Conservation (phyloP, 345 rosid genomes). For the Sonneratia caseolaris region DNA sequence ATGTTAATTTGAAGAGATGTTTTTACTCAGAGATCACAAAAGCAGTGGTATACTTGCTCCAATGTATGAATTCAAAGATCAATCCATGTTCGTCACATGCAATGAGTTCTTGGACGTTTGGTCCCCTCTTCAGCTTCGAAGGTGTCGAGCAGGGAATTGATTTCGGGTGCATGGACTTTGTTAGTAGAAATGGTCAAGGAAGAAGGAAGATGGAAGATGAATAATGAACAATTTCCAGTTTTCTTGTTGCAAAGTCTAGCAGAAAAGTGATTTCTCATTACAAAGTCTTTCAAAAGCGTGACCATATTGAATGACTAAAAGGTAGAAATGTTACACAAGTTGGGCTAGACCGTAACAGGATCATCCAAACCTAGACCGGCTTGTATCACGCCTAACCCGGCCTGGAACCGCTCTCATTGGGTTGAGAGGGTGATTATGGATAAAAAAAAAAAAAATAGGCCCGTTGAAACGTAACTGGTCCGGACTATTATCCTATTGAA, state of each 20-base stretch:
- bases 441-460: no score
- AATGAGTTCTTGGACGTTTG: slow-evolving; percentile 20
- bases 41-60: neutral
- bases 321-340: no score
- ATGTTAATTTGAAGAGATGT: neutral
- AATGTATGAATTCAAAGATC: neutral
- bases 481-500: no score
- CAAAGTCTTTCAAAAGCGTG: slow-evolving; percentile 52
- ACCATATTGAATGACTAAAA: slow-evolving; percentile 60
- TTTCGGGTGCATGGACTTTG: slow-evolving; percentile 29
- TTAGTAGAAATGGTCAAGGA: slow-evolving; percentile 34
- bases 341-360: no score
- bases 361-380: no score
- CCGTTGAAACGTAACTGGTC: no score
- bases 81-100: slow-evolving; percentile 15
- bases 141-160: slow-evolving; percentile 14
- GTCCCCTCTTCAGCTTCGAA: slow-evolving; percentile 21
- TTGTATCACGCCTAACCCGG: no score
- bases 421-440: no score
- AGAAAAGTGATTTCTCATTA: slow-evolving; percentile 38
- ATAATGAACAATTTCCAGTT: neutral
- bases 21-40: neutral
- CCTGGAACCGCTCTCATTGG: no score
- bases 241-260: slow-evolving; percentile 24
- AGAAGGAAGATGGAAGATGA: slow-evolving; percentile 20